Percentiles rank a stretch among this genome's conserved stretches.
These are phyloP conservation scores for Herpetomonas samuelpessoai DNA, from an alignment of 208 protist genomes.

Conservation along the genomic window DNA sequence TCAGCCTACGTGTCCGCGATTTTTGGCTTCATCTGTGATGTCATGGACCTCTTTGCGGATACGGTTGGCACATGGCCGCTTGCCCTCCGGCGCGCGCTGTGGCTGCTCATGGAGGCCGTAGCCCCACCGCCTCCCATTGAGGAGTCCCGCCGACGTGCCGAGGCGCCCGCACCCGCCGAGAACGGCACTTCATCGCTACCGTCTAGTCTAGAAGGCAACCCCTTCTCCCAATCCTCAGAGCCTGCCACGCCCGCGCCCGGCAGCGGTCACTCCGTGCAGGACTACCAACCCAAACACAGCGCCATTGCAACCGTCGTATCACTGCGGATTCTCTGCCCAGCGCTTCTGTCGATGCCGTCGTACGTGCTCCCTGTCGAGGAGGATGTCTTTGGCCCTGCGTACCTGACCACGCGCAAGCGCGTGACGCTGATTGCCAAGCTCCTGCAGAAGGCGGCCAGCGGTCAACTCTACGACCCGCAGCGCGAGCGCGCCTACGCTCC, in stretches of 20 bases:
- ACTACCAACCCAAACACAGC: conserved; percentile 21
- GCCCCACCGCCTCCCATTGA: background rate
- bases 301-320: conserved; percentile 36
- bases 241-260: background rate
- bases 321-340: conserved; percentile 26
- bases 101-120: conserved; percentile 22
- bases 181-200: background rate
- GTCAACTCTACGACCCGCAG: conserved; percentile 24
- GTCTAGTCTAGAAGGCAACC: background rate
- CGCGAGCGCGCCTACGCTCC: conserved; percentile 15
- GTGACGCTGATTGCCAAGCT: conserved; percentile 23
- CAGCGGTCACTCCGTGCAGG: background rate
- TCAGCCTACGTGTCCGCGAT: background rate
- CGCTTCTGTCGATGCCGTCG: conserved; percentile 27
- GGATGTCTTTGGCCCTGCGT: conserved; percentile 18
- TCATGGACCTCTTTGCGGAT: background rate
- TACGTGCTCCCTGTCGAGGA: conserved; percentile 27
- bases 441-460: conserved; percentile 37
- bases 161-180: background rate
- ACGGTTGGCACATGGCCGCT: conserved; percentile 12
- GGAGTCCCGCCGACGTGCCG: no score
- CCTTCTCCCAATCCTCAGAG: no score
- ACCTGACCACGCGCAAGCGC: conserved; percentile 21
- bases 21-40: background rate
- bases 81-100: conserved; percentile 21